Conservation (phyloP, 768 basidiomycete species). For the Termitomyces sp. region DNA sequence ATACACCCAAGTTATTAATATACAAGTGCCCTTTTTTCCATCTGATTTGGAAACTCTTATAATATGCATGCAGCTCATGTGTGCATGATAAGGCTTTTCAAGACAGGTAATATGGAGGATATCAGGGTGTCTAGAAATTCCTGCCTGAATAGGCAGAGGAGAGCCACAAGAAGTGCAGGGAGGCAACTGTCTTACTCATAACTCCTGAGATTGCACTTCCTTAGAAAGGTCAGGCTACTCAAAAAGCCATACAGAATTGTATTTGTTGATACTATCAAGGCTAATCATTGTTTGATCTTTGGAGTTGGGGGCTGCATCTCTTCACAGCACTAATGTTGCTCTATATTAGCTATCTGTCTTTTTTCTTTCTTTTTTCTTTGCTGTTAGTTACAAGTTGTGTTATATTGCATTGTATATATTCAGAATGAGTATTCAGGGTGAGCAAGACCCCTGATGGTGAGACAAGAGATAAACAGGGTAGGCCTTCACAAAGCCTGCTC, state of each 20-base stretch:
- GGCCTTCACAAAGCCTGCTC: neutral
- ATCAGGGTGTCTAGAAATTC: too few species aligned
- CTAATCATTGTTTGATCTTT: constrained; percentile 5
- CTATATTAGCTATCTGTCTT: too few species aligned
- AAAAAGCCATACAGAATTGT: neutral
- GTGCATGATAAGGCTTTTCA: too few species aligned
- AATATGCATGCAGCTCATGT: neutral
- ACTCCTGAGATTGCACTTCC: neutral
- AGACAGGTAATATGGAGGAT: too few species aligned
- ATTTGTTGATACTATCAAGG: neutral
- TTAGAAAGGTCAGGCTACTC: neutral
- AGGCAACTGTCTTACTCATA: neutral
- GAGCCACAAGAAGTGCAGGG: too few species aligned
- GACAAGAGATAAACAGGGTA: neutral
- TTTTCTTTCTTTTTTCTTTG: too few species aligned
- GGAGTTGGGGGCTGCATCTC: neutral
- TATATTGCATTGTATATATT: too few species aligned
- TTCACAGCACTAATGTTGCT: neutral
- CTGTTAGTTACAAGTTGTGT: too few species aligned
- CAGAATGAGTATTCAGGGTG: too few species aligned
- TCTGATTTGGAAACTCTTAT: neutral
- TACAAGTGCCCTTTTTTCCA: neutral
- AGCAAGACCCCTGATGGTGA: too few species aligned
- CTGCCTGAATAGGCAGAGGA: neutral
- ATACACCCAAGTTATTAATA: too few species aligned